Base-by-base conservation (phyloP, 2,329 filamentous ascomycete species). In the Clonostachys rosea region DNA sequence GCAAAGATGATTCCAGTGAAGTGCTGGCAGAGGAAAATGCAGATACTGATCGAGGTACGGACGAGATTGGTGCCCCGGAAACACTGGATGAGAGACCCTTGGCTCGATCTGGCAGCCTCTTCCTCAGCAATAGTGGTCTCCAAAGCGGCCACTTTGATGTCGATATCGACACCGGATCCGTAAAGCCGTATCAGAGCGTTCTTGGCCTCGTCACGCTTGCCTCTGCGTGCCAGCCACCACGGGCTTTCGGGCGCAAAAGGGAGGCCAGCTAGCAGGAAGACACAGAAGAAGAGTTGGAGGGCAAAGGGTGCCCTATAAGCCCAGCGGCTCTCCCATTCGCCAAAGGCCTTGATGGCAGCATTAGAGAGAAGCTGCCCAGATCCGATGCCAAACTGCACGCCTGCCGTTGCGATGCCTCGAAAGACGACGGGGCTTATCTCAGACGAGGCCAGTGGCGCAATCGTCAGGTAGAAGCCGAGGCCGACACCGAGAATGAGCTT, bases 301-400 rank as follows among this genome's bases (percentile, higher is more conserved):
- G 70, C 70, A 7, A 77, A 50, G 55, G 54, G 56, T 6, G 62
- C 52, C 34, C 73, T 55, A 6, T 79, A 82, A 3, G 75, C 74
- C 71, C 75, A 77, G 51, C 74, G 59, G 45, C 75, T 73, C 8
- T 66, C 57, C n/a, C 74, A 65, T 40, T 65, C 57, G 17, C 76
- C 64, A 57, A 79, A 75, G 20, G 66, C 66, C 50, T 74, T 74
- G 52, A 80, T 73, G 17, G 78, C 75, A 6, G 71, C 72, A 37
- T 77, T 75, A 16, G 74, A 74, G 40, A 79, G 70, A n/a, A 78
- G 61, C 54, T 81, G 76, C 3, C 76, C 76, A 5, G 78, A 54
- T 10, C 58, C 61, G 36, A 74, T 69, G 24, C 67, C 70, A 3
- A 75, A 59, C 50, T 75, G 72, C 41, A 72, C 61, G 20, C 67